phyloP scores from a whole-genome alignment of 495 filamentous ascomycete genomes.

The Neurospora sp. region DNA sequence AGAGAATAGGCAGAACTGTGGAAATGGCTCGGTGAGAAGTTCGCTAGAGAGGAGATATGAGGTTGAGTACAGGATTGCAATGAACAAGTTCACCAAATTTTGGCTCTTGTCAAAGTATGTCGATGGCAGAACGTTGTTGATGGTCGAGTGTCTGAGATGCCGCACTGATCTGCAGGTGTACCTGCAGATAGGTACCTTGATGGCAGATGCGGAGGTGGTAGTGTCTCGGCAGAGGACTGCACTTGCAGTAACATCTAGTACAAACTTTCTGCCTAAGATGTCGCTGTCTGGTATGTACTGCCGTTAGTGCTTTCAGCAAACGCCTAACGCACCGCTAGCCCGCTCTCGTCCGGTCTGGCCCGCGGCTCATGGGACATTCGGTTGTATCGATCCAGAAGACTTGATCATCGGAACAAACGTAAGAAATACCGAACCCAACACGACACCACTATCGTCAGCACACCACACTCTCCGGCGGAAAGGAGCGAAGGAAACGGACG shows the following conservation, averaged over 20 bases:
- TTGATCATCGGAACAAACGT: neutral
- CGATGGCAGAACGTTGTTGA: neutral
- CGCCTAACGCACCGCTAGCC: neutral
- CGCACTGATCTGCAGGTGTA: neutral
- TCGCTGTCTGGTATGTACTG: neutral
- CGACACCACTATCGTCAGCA: neutral
- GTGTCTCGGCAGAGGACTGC: neutral
- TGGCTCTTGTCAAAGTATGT: neutral
- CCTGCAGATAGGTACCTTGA: neutral
- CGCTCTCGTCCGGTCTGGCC: neutral
- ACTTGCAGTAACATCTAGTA: neutral
- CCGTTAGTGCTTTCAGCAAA: neutral
- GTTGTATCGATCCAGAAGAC: neutral
- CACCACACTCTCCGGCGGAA: neutral
- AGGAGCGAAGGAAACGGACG: neutral
- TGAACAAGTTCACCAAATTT: neutral
- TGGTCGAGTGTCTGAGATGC: neutral
- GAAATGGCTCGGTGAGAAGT: neutral
- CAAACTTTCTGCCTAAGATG: neutral
- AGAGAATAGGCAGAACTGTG: neutral
- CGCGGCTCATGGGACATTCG: neutral
- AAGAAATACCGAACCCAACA: neutral
- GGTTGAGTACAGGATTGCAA: neutral
- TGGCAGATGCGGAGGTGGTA: neutral
- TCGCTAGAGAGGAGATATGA: neutral